Base-by-base conservation (phyloP, 2,329 filamentous ascomycete genomes). In the Phaeosphaeria sp. region DNA sequence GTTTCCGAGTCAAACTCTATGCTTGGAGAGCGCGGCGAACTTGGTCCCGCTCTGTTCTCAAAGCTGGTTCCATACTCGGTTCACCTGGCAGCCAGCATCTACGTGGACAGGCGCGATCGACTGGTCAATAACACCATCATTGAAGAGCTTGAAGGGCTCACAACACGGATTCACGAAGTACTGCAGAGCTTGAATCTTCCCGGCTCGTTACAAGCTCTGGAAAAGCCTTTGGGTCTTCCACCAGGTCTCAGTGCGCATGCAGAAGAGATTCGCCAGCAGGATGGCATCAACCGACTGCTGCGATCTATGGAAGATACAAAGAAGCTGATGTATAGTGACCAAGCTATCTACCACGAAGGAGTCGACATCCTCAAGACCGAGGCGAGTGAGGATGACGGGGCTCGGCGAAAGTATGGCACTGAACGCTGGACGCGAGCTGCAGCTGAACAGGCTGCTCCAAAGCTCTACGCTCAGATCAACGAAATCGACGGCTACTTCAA, bases 31-130 rank as follows among this genome's bases (percentile, higher is more conserved):
- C 86, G 89, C 45, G 87, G 87, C 15, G 89, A 93, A 56, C 90
- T 97, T 68, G 94, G 95, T 0, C 88, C 88, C 21, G 91, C 93
- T 0, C 80, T 99, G 0, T 98, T 99, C 74, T 87, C 91, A 1
- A 95, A 94, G 68, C 84, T 99, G 1, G 95, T 99, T 0, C 95
- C 95, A 0, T 98, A 97, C 74, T 93, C 93, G 0, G 95, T 98
- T 0, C 95, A 99, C 71, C 86, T 98, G 49, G 95, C 95, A 7
- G 92, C 93, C 1, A 97, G 92, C 48, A 97, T 98, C 33, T 99
- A 99, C 72, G 93, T 93, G 54, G 93, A 98, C 73, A 87, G 93
- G 15, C 86, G 93, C 56, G 93, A 99, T 75, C 86, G 93, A n/a
- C 82, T 97, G 56, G 89, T 99, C 44, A 96, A 95, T 72, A 91